Base-by-base conservation (phyloP, 164 flowering plant species). In the Malania oleifera region DNA sequence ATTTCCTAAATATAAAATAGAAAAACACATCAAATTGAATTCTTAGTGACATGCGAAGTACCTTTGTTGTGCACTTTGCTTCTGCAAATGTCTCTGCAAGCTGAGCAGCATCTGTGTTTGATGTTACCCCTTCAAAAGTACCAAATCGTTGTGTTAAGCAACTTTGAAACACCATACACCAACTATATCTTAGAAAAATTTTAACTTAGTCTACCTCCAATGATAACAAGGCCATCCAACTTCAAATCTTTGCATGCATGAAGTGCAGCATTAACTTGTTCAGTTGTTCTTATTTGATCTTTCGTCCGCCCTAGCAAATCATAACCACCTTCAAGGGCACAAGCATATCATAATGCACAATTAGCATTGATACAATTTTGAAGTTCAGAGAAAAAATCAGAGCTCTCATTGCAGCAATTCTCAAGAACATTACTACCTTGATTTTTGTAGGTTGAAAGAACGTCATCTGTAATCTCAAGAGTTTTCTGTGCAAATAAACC, bases 91-190 rank as follows among this genome's bases (percentile, higher is more conserved):
- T 88, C 75, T 93, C 97, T 43, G 99, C 99, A 56, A 93, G 91
- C 57, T 88, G 90, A 66, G 99, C 99, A 73, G 99, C 99, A 75
- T 93, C 99, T 2, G 96, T 87, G 76, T 93, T 93, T 60, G 99
- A 93, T 46, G 97, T 93, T 41, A 93, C 97, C 64, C 98, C 98
- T 93, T 53, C 61, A 76, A 60, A 47, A 72, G 13, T 10, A 56
- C 44, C 34, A 65, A 27, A 48, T 14, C 29, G 11, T 18, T 5
- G 22, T 14, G 45, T 24, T 41, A 29, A 60, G 25, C 12, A 62
- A 58, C 17, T n/a, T 12, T 6, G 18, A 45, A 20, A 2, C 2
- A 14, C 24, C 6, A 18, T 28, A 47, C 23, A 7, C 37, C 17
- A 34, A 10, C 19, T 17, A 37, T 48, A 4, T 13, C 41, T 19